Conservation (phyloP, 768 basidiomycete species). For the Agaricus sinodeliciosus region DNA sequence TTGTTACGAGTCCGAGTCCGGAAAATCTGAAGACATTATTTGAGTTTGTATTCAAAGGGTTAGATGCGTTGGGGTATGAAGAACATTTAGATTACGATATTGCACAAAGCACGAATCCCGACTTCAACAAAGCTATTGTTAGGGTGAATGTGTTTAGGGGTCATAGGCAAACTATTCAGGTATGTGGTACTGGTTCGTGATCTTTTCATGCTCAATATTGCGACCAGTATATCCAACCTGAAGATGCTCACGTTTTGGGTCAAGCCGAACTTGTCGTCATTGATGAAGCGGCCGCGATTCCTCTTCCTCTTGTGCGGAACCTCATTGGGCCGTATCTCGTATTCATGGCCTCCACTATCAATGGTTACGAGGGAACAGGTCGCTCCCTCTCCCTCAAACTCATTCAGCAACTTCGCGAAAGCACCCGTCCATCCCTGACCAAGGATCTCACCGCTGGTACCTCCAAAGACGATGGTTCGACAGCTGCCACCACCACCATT, state of each 20-base stretch:
- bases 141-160: conserved; percentile 90
- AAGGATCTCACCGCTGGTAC: conserved; percentile 40
- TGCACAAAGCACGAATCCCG: conserved; percentile 88
- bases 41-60: conserved; percentile 94
- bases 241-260: conserved; percentile 95
- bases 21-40: conserved; percentile 98
- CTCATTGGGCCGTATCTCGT: conserved; percentile 96
- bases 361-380: conserved; percentile 99
- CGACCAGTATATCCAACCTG: conserved; percentile 92
- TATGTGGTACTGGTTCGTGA: conserved; percentile 23
- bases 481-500: conserved; percentile 16
- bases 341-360: conserved; percentile 99
- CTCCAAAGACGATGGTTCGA: conserved; percentile 31
- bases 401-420: conserved; percentile 93
- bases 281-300: conserved; percentile 98
- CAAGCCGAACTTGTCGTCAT: conserved; percentile 97
- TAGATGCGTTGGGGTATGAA: conserved; percentile 92
- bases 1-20: conserved; percentile 95
- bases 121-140: conserved; percentile 93
- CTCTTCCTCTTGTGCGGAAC: conserved; percentile 89
- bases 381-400: conserved; percentile 96
- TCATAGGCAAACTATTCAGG: conserved; percentile 96
- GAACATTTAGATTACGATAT: conserved; percentile 98
- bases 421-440: conserved; percentile 70
- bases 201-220: neutral